Evolutionary conservation across 768 basidiomycete genomes (phyloP).

Genomic region (Lentinula detonsa): DNA sequence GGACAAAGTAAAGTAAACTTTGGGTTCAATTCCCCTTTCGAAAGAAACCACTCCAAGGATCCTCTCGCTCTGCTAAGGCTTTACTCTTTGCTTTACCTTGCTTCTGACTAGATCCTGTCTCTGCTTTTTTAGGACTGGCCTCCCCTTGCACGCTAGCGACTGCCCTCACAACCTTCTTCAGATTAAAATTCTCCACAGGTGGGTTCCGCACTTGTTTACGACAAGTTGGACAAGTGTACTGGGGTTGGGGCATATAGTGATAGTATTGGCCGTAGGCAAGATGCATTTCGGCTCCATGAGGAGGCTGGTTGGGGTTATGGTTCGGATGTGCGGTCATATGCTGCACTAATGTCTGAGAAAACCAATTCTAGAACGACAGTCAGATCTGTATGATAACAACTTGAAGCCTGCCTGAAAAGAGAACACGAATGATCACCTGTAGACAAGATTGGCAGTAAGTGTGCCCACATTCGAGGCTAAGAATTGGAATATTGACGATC

Average conservation of each 20-base stretch:
- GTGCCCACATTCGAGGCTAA: constrained; percentile 66
- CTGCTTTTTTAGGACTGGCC: constrained; percentile 26
- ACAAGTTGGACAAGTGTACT: constrained; percentile 67
- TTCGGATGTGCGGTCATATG: constrained; percentile 43
- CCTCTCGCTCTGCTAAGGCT: constrained; percentile 10
- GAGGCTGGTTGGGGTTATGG: constrained; percentile 26
- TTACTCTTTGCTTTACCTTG: constrained; percentile 17
- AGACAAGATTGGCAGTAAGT: constrained; percentile 62
- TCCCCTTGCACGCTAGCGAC: constrained; percentile 47
- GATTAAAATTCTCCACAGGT: constrained; percentile 54
- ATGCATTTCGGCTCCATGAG: neutral
- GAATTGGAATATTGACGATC: neutral
- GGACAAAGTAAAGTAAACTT: neutral
- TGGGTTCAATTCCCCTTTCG: constrained; percentile 2
- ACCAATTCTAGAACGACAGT: constrained; percentile 22
- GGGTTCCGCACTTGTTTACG: constrained; percentile 39
- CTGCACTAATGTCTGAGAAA: constrained; percentile 39
- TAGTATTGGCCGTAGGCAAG: neutral
- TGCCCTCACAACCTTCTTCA: constrained; percentile 51
- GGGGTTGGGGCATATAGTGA: constrained; percentile 28
- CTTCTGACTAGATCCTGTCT: constrained; percentile 8
- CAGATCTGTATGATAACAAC: neutral
- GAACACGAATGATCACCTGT: constrained; percentile 22
- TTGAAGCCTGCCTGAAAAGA: neutral
- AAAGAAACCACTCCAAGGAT: constrained; percentile 47